Base-by-base conservation (phyloP, 2,329 filamentous ascomycete species). In the Fusarium falciforme region DNA sequence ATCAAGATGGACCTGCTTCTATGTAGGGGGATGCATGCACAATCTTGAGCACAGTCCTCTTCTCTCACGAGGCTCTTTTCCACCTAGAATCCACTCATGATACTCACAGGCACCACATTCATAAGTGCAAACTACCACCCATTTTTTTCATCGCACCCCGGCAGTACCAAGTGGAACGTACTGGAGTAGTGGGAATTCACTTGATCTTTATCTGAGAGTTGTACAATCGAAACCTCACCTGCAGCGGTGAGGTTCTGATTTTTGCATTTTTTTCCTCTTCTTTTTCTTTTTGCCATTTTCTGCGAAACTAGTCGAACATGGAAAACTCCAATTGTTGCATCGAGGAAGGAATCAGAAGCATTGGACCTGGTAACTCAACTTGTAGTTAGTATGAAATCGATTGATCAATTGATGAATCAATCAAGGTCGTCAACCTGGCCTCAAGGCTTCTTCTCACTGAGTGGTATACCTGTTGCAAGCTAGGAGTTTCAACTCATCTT, bases 201-300 rank as follows among this genome's bases (percentile, higher is more conserved):
- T 27, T 14, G 4, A 9, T 16, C 14, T 49, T 10, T 6, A 12
- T 9, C 16, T 31, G 12, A 35, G 22, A 16, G 11, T 44, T 14
- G 17, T 31, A 22, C 49, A 27, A 52, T 73, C 61, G 67, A 74
- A 65, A 27, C 42, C 67, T 74, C 22, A 10, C 40, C 42, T 7
- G 6, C 1, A 0, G 1, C 14, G 38, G 20, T 44, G 31, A 62
- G 60, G 42, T 16, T n/a, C 8, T n/a, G 71, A 61, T 55, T 33
- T 27, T 54, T 6, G 22, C 20, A n/a, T 57, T 72, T 72, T 71
- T 68, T 17, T 60, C 14, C 68, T 71, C 65, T 57, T 72, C 68
- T 71, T 68, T 60, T 17, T 60, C 14, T 72, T 71, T 68, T 60
- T n/a, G 12, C 12, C 29, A 58, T 36, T 35, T 6, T 29, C 20